Base-by-base conservation (phyloP, 257 asterid species). In the Marsdenia floribunda region DNA sequence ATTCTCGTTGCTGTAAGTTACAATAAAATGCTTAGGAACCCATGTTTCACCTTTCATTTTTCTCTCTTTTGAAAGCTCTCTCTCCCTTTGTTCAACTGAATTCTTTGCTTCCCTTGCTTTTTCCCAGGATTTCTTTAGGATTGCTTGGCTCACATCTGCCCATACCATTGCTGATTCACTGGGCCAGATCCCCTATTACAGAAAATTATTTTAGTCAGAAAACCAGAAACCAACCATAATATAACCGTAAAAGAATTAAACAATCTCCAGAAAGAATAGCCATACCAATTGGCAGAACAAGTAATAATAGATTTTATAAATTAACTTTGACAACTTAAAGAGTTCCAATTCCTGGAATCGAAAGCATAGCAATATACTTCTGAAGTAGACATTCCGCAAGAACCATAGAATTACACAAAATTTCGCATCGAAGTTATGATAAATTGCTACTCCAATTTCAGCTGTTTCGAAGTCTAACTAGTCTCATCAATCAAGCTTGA, bases 91-190 rank as follows among this genome's bases (percentile, higher is more conserved):
- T 80, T 93, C 98, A 18, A 91, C 60, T 49, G 37, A n/a, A 22
- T 72, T 85, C 85, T 93, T 93, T 8, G 81, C 82, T 77, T 90
- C 89, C 38, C 84, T 85, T 44, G 96, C 97, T 76, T 84, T 80
- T 0, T 87, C 93, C 98, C 97, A 91, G 52, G 75, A 80, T 75
- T 81, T 88, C 52, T 80, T 75, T 18, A 89, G 72, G 38, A 93
- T 91, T 29, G 86, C 85, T 73, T 74, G 69, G 83, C 87, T 88
- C 73, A 91, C 88, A 46, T 88, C 89, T 2, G 77, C 84, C 98
- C 97, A 93, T 15, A 90, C 93, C 3, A 87, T 73, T 13, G 92
- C 29, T 26, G 98, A 91, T 76, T 93, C 98, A 33, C 79, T 84
- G 53, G 74, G 57, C 50, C 40, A 44, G 42, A 91, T 77, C 15